A percentile compares a stretch with the other conserved stretches of the same genome.
Conservation (phyloP, 2,329 filamentous ascomycete species). For the Pseudogymnoascus sp. region DNA sequence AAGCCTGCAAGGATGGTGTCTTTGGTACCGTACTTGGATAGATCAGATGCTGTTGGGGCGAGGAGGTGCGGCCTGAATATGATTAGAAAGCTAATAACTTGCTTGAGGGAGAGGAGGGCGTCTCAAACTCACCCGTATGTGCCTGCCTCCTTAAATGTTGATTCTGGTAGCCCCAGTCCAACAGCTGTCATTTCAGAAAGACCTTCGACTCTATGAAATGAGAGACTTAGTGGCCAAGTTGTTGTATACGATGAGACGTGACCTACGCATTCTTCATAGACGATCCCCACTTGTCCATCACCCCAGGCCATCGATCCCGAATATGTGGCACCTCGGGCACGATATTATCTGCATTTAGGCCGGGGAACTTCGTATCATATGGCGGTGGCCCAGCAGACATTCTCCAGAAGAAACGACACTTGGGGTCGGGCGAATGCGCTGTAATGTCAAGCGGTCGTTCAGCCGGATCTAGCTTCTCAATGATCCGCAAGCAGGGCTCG, state of each 20-base stretch:
- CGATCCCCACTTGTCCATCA: conserved; percentile 34
- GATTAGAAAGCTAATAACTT: conserved; percentile 18
- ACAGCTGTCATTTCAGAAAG: conserved; percentile 51
- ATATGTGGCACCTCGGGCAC: conserved; percentile 43
- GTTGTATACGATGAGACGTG: conserved; percentile 41
- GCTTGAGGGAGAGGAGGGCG: neutral
- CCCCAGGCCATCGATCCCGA: conserved; percentile 24
- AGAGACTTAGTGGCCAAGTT: conserved; percentile 43
- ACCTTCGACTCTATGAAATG: neutral
- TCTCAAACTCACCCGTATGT: conserved; percentile 30
- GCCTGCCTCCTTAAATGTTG: conserved; percentile 46
- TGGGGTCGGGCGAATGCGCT: conserved; percentile 50
- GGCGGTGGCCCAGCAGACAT: conserved; percentile 44
- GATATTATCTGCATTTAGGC: conserved; percentile 47
- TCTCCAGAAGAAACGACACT: conserved; percentile 56
- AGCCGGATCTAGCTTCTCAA: conserved; percentile 42
- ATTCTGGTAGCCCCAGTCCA: conserved; percentile 43
- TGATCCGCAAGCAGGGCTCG: conserved; percentile 50
- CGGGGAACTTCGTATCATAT: conserved; percentile 46
- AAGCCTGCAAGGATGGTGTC: conserved; percentile 56
- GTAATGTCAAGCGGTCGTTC: conserved; percentile 50
- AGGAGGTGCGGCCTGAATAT: conserved; percentile 38
- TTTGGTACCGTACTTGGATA: conserved; percentile 41
- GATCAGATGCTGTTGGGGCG: conserved; percentile 51
- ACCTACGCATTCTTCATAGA: conserved; percentile 51